Conservation (phyloP, 1,284 basidiomycete genomes). For the Tilletia walkeri region DNA sequence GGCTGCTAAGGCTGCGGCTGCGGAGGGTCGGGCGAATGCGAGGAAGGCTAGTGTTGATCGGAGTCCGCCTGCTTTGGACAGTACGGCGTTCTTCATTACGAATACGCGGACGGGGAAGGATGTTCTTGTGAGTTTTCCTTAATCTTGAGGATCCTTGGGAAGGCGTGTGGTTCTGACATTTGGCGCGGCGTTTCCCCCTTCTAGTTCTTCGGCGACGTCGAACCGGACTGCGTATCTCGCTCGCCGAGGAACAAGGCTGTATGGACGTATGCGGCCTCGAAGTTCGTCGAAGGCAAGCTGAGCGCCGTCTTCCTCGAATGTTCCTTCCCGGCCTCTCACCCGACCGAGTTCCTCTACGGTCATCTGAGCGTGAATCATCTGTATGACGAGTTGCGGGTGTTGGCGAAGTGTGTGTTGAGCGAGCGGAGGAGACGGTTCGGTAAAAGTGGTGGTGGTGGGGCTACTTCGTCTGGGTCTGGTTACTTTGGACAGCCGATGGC, state of each 20-base stretch:
- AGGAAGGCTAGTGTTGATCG: slow-evolving; percentile 13
- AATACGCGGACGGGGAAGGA: slow-evolving; percentile 43
- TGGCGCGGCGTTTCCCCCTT: background rate
- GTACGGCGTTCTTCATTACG: slow-evolving; percentile 50
- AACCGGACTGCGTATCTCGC: slow-evolving; percentile 45
- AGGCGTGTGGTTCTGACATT: too few species aligned
- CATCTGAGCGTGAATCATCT: slow-evolving; percentile 45
- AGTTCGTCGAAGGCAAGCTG: slow-evolving; percentile 40
- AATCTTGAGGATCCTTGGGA: too few species aligned
- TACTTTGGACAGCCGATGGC: background rate
- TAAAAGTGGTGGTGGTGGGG: background rate
- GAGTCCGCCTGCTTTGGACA: slow-evolving; percentile 39
- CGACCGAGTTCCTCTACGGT: slow-evolving; percentile 45
- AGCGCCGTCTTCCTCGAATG: slow-evolving; percentile 49
- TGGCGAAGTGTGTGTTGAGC: slow-evolving; percentile 37
- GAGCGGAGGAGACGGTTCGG: slow-evolving; percentile 22
- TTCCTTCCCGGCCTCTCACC: slow-evolving; percentile 44
- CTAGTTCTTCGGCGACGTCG: slow-evolving; percentile 51
- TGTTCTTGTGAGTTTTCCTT: slow-evolving; percentile 31
- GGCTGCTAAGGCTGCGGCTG: slow-evolving; percentile 7
- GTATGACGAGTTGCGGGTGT: slow-evolving; percentile 41
- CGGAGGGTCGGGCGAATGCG: background rate
- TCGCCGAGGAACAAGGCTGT: slow-evolving; percentile 38
- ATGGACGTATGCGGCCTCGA: slow-evolving; percentile 44
- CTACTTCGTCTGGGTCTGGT: background rate